A percentile compares a stretch with the other conserved stretches of the same genome.
phyloP scores from a whole-genome alignment of 192 early-diverging fungal species.

The Podila horticola region DNA sequence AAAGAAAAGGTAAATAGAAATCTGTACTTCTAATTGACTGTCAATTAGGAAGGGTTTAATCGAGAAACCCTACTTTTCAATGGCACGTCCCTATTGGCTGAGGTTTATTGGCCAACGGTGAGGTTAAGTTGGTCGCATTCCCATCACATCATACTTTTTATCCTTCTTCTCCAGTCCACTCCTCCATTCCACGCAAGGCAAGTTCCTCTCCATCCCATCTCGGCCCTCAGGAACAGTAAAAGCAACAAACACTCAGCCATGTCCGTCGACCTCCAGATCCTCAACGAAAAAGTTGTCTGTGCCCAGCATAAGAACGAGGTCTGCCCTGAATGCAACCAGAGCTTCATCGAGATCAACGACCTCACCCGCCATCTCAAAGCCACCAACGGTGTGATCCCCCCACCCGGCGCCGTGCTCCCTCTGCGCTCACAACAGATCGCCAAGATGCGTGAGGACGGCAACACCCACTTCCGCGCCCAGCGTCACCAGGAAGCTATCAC shows the following conservation, averaged over 20 bases:
- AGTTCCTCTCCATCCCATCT: slow-evolving; percentile 5
- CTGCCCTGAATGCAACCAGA: slow-evolving; percentile 68
- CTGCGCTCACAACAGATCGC: slow-evolving; percentile 63
- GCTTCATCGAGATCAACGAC: slow-evolving; percentile 73
- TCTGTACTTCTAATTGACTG: neutral
- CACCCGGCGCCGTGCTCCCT: slow-evolving; percentile 68
- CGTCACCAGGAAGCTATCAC: slow-evolving; percentile 86
- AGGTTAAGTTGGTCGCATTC: neutral
- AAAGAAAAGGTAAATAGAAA: neutral
- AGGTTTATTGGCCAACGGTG: neutral
- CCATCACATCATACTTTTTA: neutral
- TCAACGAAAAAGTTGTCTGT: slow-evolving; percentile 69
- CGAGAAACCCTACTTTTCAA: too few species aligned
- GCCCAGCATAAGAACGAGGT: slow-evolving; percentile 68
- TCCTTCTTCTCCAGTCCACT: neutral
- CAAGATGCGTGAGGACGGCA: slow-evolving; percentile 80
- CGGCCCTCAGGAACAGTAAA: neutral
- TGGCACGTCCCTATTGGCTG: slow-evolving; percentile 18
- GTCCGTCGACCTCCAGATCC: slow-evolving; percentile 49
- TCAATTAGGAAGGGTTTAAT: neutral
- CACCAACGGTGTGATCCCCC: slow-evolving; percentile 71
- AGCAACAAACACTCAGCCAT: slow-evolving; percentile 6
- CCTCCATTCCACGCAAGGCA: neutral
- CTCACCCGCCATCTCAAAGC: slow-evolving; percentile 70
- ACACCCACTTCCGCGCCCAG: slow-evolving; percentile 85